Evolutionary conservation across 139 green algal species (phyloP), one percentile per base, ranked within the genome.

Genomic region (Chlamydomonas urium): DNA sequence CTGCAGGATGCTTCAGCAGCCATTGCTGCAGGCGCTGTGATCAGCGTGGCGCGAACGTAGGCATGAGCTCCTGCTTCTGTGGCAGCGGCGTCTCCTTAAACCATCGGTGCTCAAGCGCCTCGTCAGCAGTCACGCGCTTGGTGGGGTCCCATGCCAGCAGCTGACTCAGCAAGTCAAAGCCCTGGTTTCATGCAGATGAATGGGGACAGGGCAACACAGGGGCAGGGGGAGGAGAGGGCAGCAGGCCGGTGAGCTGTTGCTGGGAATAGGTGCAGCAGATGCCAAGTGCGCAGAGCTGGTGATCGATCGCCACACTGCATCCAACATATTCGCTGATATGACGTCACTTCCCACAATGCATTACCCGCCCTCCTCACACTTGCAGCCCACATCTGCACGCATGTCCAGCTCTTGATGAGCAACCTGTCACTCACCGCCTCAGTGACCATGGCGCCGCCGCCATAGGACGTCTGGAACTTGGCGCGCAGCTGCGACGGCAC

Each of bases 101-200:
- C 73, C 76, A 86, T 42, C 71, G 70, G 70, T 87, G 81, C 34
- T 82, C 29, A 8, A 87, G 71, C 31, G 81, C 81, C 8, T 79
- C 81, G 23, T 72, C 23, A 0, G 77, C 75, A 2, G 67, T 67
- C 50, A 87, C 78, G 45, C 81, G 67, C 19, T 75, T 57, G 65
- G 42, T 33, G 0, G 81, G 81, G 77, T 87, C 77, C 66, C 75
- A 81, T 4, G 69, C 50, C 60, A 87, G 81, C 60, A 87, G 66
- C 14, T 72, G 47, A 1, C 19, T 65, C 29, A 87, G 74, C 66
- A 87, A 67, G 37, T 87, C 76, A 50, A 83, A 75, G 1, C 81
- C 81, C n/a, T n/a, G n/a, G 3, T 74, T 67, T 38, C 78, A 67
- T 24, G 79, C 80, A 34, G 82, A 60, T 45, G 76, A 79, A 28